Conservation (phyloP, 108 stramenopile species). For the Stephanodiscus minutulus region DNA sequence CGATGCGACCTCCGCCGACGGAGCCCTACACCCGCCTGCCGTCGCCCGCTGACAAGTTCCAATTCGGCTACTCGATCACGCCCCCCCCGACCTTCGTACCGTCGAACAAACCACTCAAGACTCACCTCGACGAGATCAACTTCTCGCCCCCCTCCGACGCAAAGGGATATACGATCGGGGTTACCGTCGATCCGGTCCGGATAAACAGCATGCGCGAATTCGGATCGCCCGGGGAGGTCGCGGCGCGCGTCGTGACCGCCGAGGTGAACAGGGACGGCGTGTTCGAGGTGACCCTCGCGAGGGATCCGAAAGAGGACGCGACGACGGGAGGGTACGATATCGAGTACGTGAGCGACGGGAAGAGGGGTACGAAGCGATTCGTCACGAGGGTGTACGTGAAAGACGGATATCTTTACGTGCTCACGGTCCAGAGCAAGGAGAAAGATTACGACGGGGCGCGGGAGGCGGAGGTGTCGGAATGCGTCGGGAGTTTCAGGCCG, state of each 20-base stretch:
- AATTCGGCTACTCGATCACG: constrained; percentile 44
- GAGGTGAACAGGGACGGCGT: constrained; percentile 87
- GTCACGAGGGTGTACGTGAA: constrained; percentile 66
- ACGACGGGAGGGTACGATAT: constrained; percentile 55
- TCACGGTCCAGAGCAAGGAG: constrained; percentile 79
- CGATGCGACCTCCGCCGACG: neutral
- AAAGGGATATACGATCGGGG: constrained; percentile 64
- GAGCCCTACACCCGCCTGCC: constrained; percentile 32
- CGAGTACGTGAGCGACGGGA: constrained; percentile 70
- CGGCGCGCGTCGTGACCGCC: constrained; percentile 79
- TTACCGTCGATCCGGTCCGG: constrained; percentile 84
- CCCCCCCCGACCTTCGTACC: constrained; percentile 43
- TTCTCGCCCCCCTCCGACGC: constrained; percentile 31
- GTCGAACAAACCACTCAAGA: constrained; percentile 74
- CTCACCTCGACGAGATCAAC: constrained; percentile 84
- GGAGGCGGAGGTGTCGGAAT: constrained; percentile 38
- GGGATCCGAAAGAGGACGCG: constrained; percentile 62
- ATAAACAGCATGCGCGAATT: constrained; percentile 65
- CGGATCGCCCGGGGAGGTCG: constrained; percentile 83
- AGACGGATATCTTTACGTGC: constrained; percentile 61
- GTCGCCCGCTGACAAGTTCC: constrained; percentile 39
- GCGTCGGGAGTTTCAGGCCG: constrained; percentile 39
- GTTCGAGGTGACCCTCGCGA: constrained; percentile 74
- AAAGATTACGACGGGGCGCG: constrained; percentile 40
- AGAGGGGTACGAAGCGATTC: constrained; percentile 74